Conservation (phyloP, 2,329 filamentous ascomycete genomes). For the Mollisiaceae sp. region DNA sequence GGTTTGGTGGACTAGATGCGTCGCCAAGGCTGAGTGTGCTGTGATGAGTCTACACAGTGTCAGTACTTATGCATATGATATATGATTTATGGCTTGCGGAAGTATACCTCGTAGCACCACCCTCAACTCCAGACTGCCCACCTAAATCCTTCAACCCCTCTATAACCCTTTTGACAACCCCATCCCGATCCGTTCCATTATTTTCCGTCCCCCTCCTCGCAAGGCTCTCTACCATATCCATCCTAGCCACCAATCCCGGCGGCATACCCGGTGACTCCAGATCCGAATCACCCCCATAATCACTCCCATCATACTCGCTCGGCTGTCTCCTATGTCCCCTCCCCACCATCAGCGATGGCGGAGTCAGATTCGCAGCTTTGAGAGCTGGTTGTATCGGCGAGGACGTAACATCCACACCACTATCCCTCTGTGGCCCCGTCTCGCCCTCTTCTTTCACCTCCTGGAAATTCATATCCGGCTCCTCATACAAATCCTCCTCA, state of each 20-base stretch:
- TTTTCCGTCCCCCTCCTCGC: slow-evolving; percentile 69
- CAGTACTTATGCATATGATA: slow-evolving; percentile 15
- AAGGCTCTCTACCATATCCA: slow-evolving; percentile 74
- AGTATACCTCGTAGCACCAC: slow-evolving; percentile 70
- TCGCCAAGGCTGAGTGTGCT: slow-evolving; percentile 74
- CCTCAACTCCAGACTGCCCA: slow-evolving; percentile 74
- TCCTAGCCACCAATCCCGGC: slow-evolving; percentile 68
- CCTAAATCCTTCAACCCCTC: slow-evolving; percentile 74
- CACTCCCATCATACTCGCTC: slow-evolving; percentile 73
- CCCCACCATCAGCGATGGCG: slow-evolving; percentile 25
- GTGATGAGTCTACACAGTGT: slow-evolving; percentile 66
- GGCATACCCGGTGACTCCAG: slow-evolving; percentile 72
- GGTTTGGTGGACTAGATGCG: slow-evolving; percentile 76
- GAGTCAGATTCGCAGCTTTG: slow-evolving; percentile 34
- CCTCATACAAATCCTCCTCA: slow-evolving; percentile 56
- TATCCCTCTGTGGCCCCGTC: slow-evolving; percentile 44
- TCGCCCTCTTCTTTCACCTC: slow-evolving; percentile 42
- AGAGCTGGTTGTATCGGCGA: slow-evolving; percentile 30
- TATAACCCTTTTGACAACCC: slow-evolving; percentile 70
- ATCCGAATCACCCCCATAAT: slow-evolving; percentile 76
- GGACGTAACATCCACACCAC: slow-evolving; percentile 41
- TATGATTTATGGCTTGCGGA: background rate
- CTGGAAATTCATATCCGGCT: slow-evolving; percentile 49
- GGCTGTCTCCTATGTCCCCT: slow-evolving; percentile 54
- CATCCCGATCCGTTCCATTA: slow-evolving; percentile 67